phyloP scores from a whole-genome alignment of 2,329 filamentous ascomycete species.

The Dothideomycetidae sp. region DNA sequence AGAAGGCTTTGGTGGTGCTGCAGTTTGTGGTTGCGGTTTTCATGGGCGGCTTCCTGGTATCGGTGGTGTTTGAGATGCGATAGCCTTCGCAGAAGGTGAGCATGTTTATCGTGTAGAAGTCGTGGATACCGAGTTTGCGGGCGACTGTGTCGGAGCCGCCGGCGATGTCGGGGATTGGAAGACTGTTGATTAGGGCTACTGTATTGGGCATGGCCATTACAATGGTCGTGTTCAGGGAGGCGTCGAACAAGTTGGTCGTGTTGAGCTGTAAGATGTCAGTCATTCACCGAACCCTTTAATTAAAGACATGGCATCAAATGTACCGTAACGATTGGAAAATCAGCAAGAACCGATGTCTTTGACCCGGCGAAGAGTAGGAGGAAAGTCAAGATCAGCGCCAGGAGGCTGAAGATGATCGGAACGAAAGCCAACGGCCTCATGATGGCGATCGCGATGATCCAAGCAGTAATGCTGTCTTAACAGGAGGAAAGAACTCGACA shows the following conservation, averaged over 20 bases:
- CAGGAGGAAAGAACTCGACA: too few species aligned
- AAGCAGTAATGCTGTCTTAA: too few species aligned
- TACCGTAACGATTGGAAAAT: conserved; percentile 43
- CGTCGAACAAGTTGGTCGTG: conserved; percentile 38
- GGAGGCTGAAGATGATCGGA: conserved; percentile 36
- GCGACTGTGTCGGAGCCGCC: conserved; percentile 29
- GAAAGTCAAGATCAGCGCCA: conserved; percentile 43
- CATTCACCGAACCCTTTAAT: too few species aligned
- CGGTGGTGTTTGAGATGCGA: conserved; percentile 29
- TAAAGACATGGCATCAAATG: too few species aligned
- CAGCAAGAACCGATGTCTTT: conserved; percentile 41
- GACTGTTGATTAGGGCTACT: conserved; percentile 16
- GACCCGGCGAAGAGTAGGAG: conserved; percentile 48
- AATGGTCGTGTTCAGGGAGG: conserved; percentile 19
- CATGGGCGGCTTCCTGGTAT: too few species aligned
- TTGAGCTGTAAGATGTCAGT: conserved; percentile 41
- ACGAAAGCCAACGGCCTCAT: conserved; percentile 36
- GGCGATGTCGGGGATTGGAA: conserved; percentile 27
- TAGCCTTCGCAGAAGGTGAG: conserved; percentile 44
- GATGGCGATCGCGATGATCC: too few species aligned
- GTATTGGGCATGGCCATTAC: conserved; percentile 16
- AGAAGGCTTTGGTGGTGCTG: conserved; percentile 39
- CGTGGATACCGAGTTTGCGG: conserved; percentile 37
- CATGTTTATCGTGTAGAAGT: conserved; percentile 48
- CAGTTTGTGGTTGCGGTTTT: conserved; percentile 37